Base-by-base conservation (phyloP, 2,329 filamentous ascomycete species). In the Phoma herbarum region DNA sequence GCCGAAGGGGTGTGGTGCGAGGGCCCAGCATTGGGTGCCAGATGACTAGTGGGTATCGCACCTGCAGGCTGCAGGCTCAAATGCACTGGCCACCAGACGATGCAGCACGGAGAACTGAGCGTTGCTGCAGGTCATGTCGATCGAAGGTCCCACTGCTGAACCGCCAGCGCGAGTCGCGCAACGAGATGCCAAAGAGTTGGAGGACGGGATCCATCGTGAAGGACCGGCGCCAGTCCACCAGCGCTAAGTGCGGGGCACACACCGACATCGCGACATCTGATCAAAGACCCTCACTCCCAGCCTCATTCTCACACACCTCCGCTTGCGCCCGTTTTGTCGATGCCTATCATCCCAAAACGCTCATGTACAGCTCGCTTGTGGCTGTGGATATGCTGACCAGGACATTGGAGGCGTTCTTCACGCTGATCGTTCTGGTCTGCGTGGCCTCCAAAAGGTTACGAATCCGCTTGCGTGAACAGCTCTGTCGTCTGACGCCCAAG, bases 91-190 rank as follows among this genome's bases (percentile, higher is more conserved):
- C 65, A 69, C 67, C 63, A 47, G 62, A 67, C 62, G 51, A 58
- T 65, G 67, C 65, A 62, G 57, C 52, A 58, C 54, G 58, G 61
- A 61, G 61, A 67, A 63, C 61, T 65, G 59, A 60, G 62, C 66
- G 63, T 70, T 69, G 59, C 66, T 74, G 72, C 73, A 75, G 67
- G 66, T 63, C 64, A 62, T 63, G 72, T 62, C 66, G 74, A 75
- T 75, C 71, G 59, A 57, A 58, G 52, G 61, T 57, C 52, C 58
- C 58, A 60, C 61, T 55, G 50, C 59, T 57, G 57, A 51, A 35
- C 52, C 33, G 57, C 57, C 42, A 35, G 57, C 51, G 47, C 57
- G 57, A 55, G 57, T 50, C 46, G 57, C 57, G 57, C 51, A 48
- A 45, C 25, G 41, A 64, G 52, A 55, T 59, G 64, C 57, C 53